A percentile compares a stretch with the other conserved stretches of the same genome.
Conservation (phyloP, 768 basidiomycete genomes). For the Trichaptum fuscoviolaceum region DNA sequence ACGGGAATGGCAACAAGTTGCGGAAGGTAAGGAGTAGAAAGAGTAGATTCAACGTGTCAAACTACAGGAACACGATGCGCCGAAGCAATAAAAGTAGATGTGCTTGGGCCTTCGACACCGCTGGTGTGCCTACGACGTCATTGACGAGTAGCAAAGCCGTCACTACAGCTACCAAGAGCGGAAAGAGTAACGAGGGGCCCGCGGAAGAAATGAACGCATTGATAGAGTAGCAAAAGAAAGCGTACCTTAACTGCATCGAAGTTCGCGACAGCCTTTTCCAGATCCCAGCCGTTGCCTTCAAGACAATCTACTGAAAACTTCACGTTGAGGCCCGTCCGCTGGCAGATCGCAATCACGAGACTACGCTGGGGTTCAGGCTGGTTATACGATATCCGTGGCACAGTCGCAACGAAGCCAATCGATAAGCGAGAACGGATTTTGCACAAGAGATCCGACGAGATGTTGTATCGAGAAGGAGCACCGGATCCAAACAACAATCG, state of each 20-base stretch:
- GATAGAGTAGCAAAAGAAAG: conserved; percentile 8
- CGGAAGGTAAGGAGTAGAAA: background rate
- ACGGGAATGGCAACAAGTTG: background rate
- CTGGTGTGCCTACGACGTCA: background rate
- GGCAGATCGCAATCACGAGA: conserved; percentile 64
- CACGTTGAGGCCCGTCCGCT: conserved; percentile 73
- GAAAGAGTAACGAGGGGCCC: background rate
- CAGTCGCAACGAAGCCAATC: background rate
- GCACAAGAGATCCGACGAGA: background rate
- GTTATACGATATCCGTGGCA: background rate
- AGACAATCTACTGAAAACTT: conserved; percentile 83
- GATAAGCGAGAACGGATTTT: background rate
- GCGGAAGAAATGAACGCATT: background rate
- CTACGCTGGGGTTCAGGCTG: conserved; percentile 69
- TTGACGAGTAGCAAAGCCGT: background rate
- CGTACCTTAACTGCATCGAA: conserved; percentile 86
- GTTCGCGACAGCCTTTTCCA: conserved; percentile 73
- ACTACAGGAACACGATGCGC: background rate
- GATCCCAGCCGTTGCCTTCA: conserved; percentile 78
- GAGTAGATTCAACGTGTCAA: background rate
- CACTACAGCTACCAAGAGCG: background rate
- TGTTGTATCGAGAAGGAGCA: conserved; percentile 2
- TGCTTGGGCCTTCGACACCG: background rate
- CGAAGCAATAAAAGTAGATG: background rate
- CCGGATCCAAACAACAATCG: conserved; percentile 15